Percentiles rank a stretch among this genome's conserved stretches.
phyloP scores from a whole-genome alignment of 345 rosid species.

The Aegle marmelos region DNA sequence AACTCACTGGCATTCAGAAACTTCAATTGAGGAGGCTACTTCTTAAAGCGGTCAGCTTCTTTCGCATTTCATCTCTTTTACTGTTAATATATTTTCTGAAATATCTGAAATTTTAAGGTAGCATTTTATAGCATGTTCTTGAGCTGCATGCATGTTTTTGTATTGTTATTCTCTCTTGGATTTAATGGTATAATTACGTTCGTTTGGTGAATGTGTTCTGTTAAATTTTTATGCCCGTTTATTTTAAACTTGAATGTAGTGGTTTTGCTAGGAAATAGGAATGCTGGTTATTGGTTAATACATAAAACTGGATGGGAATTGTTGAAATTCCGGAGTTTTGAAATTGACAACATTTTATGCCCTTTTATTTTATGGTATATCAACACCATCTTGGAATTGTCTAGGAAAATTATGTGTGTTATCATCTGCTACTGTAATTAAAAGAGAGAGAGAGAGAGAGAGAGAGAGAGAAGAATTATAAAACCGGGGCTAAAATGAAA shows the following conservation, averaged over 20 bases:
- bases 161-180: background rate
- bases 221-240: background rate
- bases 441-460: too few relatives aligned
- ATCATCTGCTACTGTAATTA: background rate
- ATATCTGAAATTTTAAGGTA: background rate
- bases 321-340: too few relatives aligned
- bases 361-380: too few relatives aligned
- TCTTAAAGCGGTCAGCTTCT: slow-evolving; percentile 68
- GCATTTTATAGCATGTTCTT: background rate
- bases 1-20: slow-evolving; percentile 77
- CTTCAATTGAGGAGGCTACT: slow-evolving; percentile 72
- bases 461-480: too few relatives aligned
- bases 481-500: too few relatives aligned
- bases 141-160: background rate
- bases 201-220: background rate
- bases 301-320: too few relatives aligned
- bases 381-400: background rate
- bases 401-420: background rate
- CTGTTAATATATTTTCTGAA: background rate
- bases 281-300: too few relatives aligned
- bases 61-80: background rate
- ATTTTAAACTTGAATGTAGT: background rate
- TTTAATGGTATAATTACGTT: background rate
- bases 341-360: too few relatives aligned
- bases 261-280: background rate